Conservation (phyloP, 2,329 filamentous ascomycete species). For the Penicillium sp. region DNA sequence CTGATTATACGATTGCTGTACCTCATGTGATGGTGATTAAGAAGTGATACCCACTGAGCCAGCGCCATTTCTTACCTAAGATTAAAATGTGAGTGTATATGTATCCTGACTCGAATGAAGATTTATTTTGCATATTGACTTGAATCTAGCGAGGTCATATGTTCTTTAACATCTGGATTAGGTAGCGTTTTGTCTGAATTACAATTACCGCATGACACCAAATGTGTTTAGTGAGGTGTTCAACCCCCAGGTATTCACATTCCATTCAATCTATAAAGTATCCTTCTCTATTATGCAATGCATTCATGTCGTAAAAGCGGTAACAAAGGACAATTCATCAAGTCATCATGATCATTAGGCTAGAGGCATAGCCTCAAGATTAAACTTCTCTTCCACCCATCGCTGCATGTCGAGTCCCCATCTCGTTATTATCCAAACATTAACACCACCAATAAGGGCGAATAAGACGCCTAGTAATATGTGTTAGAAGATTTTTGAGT, state of each 20-base stretch:
- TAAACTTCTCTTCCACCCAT: constrained; percentile 31
- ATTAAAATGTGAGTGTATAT: no score
- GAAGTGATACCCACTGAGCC: no score
- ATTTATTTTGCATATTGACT: no score
- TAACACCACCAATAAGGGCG: constrained; percentile 27
- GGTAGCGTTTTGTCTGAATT: no score
- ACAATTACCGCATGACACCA: no score
- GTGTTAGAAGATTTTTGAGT: background rate
- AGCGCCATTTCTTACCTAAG: no score
- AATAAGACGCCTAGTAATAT: constrained; percentile 27
- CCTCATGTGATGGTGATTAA: no score
- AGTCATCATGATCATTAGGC: background rate
- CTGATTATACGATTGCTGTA: no score
- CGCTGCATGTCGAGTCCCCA: constrained; percentile 36
- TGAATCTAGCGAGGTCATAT: no score
- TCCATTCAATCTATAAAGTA: background rate
- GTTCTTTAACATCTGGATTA: no score
- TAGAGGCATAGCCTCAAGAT: constrained; percentile 17
- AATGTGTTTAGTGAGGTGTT: no score
- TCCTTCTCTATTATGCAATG: background rate
- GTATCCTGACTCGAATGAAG: no score
- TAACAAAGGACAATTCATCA: background rate
- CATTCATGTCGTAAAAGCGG: background rate
- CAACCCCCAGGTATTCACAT: background rate
- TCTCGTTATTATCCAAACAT: constrained; percentile 29